Conservation (phyloP, 768 basidiomycete genomes). For the Clathrus columnatus region DNA sequence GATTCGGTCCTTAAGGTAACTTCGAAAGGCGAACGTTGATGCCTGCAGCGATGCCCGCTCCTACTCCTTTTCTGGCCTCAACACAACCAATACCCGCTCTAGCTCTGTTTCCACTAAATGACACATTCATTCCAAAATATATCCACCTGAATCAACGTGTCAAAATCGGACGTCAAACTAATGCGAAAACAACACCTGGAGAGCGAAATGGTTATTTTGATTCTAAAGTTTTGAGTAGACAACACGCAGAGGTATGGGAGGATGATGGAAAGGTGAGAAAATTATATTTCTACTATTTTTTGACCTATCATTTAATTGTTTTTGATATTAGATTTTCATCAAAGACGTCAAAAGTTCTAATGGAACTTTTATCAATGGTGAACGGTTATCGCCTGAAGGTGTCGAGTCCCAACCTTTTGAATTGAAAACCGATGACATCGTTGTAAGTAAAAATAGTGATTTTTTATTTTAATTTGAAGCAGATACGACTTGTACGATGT, state of each 20-base stretch:
- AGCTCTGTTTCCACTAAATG: slow-evolving; percentile 82
- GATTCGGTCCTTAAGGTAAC: too few relatives aligned
- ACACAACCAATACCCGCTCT: slow-evolving; percentile 27
- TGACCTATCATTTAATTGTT: not conserved
- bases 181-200: slow-evolving; percentile 83
- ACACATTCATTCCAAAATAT: slow-evolving; percentile 91
- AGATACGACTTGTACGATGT: not conserved
- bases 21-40: not conserved
- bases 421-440: slow-evolving; percentile 90
- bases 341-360: slow-evolving; percentile 98
- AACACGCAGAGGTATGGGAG: slow-evolving; percentile 98
- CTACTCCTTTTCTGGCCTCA: not conserved
- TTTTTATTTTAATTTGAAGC: not conserved
- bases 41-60: slow-evolving; percentile 5
- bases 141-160: slow-evolving; percentile 76
- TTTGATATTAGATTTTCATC: slow-evolving; percentile 71
- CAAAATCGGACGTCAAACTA: slow-evolving; percentile 94
- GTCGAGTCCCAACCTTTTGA: slow-evolving; percentile 89
- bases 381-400: slow-evolving; percentile 82
- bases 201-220: slow-evolving; percentile 97
- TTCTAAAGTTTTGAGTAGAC: slow-evolving; percentile 85
- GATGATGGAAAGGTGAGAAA: slow-evolving; percentile 68
- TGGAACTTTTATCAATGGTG: slow-evolving; percentile 96
- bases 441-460: slow-evolving; percentile 50
- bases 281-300: not conserved